Conservation (phyloP, 192 early-diverging fungal species). For the Coemansia umbellata region DNA sequence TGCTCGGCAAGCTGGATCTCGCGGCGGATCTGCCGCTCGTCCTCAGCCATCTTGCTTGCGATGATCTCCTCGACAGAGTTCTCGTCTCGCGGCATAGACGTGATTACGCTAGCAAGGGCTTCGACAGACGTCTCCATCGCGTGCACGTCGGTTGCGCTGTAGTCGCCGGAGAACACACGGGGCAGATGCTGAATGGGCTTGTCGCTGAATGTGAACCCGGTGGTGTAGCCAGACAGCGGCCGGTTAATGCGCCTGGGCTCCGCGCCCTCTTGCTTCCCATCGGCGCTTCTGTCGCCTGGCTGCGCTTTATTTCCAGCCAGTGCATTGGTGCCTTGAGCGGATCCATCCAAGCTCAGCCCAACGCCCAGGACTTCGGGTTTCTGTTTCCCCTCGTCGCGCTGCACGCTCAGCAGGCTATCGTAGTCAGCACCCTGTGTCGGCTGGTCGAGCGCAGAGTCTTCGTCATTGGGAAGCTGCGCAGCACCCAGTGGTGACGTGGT, state of each 20-base stretch:
- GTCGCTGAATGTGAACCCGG: conserved; percentile 26
- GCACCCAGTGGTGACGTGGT: background rate
- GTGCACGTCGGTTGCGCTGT: conserved; percentile 24
- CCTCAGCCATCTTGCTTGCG: conserved; percentile 20
- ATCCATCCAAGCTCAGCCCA: no score
- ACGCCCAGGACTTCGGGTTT: no score
- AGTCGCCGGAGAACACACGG: conserved; percentile 49
- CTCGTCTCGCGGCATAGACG: conserved; percentile 23
- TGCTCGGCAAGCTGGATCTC: background rate
- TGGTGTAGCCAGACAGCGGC: conserved; percentile 38
- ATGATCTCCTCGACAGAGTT: conserved; percentile 44
- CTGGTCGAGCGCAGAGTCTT: background rate
- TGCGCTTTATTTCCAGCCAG: background rate
- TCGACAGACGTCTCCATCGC: conserved; percentile 42
- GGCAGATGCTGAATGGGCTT: conserved; percentile 39
- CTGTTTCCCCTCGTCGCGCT: background rate
- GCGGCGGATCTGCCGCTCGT: background rate
- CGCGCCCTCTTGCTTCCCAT: background rate
- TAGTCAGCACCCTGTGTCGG: background rate
- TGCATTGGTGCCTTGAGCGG: no score
- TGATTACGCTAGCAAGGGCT: conserved; percentile 24
- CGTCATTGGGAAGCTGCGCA: background rate
- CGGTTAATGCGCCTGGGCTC: conserved; percentile 7
- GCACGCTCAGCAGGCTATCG: background rate
- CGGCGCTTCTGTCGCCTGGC: background rate